Conservation (phyloP, 2,329 filamentous ascomycete species). For the Sporothrix brasiliensis region DNA sequence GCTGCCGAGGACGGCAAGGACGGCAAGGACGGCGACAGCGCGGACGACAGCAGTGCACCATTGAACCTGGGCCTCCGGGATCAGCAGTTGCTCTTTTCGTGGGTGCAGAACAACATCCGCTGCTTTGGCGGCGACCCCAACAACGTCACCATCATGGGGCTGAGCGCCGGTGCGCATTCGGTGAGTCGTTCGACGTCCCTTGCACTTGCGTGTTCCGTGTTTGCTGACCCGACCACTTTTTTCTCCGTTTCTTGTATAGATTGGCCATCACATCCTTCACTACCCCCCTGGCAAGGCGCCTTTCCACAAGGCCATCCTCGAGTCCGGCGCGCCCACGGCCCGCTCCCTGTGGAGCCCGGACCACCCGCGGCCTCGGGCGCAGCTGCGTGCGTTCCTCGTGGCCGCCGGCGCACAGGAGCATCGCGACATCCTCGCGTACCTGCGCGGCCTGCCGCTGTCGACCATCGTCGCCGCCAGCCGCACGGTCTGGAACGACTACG, state of each 20-base stretch:
- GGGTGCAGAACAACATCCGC: slow-evolving; percentile 63
- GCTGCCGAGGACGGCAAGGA: slow-evolving; percentile 24
- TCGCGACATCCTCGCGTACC: slow-evolving; percentile 53
- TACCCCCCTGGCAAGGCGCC: slow-evolving; percentile 47
- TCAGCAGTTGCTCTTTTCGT: slow-evolving; percentile 60
- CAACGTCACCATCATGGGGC: slow-evolving; percentile 64
- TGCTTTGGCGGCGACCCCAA: slow-evolving; percentile 62
- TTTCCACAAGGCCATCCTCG: slow-evolving; percentile 59
- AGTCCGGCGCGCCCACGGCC: slow-evolving; percentile 60
- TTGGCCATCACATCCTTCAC: slow-evolving; percentile 68
- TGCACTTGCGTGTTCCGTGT: neutral
- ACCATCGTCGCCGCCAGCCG: slow-evolving; percentile 49
- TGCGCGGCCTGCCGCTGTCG: slow-evolving; percentile 50
- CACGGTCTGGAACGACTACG: slow-evolving; percentile 50
- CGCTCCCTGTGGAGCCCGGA: slow-evolving; percentile 56
- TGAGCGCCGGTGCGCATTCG: slow-evolving; percentile 65
- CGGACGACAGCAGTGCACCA: slow-evolving; percentile 50
- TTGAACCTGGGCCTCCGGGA: slow-evolving; percentile 68
- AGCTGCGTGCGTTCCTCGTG: slow-evolving; percentile 59
- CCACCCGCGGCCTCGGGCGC: slow-evolving; percentile 59
- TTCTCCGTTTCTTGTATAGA: slow-evolving; percentile 44
- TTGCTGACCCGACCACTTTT: slow-evolving; percentile 27
- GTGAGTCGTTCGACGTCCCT: slow-evolving; percentile 42
- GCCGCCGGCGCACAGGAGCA: slow-evolving; percentile 51
- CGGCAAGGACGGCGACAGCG: slow-evolving; percentile 49